Evolutionary conservation across 768 basidiomycete genomes (phyloP), one percentile per base, ranked within the genome.

Genomic region (Suillus ampliporus): DNA sequence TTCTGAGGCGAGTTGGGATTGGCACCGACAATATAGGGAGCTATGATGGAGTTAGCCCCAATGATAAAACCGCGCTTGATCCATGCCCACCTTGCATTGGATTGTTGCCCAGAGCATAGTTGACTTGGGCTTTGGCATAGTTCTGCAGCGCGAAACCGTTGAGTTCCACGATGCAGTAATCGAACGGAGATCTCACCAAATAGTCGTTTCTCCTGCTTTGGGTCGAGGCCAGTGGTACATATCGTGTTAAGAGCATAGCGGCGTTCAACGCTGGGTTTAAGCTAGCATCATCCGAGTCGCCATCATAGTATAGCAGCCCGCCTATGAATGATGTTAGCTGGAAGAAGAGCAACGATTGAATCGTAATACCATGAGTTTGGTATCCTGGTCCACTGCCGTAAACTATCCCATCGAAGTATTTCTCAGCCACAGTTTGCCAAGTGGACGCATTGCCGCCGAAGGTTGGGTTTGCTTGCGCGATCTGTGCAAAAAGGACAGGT

Each of bases 1-100:
- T 97, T 97, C 52, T 83, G 76, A 0, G 95, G 95, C 14, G 96
- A 91, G 72, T 97, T 96, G 1, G 95, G 93, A 75, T 97, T 94
- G 53, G 83, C 79, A 43, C 96, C 95, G 26, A 97, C 94, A 54
- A 97, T 76, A 73, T 97, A 98, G 11, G 69, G 68, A 28, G 47
- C 65, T 67, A 17, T 10, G 41, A 41, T 57, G 19, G 35, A 26
- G 52, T 64, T 40, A 68, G 48, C 23, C 14, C 14, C 6, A n/a
- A 28, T 23, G 31, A 62, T 15, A 13, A 13, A 23, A 60, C n/a
- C 41, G 38, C 5, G 26, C 6, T 9, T 37, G 62, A 50, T 26
- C 17, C 11, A 26, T 37, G 71, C 82, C 53, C 69, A 91, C 92
- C 85, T 62, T 85, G 87, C 94, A 95, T 96, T 1, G 95, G 89